Percentiles rank a stretch among this genome's conserved stretches.
Conservation (phyloP, 1,139 yeast species). For the Geotrichum aggregatum region DNA sequence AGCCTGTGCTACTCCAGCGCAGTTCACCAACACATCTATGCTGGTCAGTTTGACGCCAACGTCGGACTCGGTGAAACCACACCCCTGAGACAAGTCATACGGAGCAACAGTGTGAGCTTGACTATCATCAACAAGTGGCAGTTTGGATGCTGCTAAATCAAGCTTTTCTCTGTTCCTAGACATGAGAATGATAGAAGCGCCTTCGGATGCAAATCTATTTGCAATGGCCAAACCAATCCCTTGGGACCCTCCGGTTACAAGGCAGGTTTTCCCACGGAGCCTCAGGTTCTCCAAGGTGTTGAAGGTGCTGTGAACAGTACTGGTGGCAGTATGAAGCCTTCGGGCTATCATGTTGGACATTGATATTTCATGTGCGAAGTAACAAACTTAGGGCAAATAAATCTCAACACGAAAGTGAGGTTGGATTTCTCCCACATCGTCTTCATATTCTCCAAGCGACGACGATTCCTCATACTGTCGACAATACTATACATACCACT, state of each 20-base stretch:
- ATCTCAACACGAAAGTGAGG: background rate
- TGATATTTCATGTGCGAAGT: constrained; percentile 1
- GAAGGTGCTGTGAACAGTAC: background rate
- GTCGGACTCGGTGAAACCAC: constrained; percentile 30
- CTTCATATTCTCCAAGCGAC: too few species aligned
- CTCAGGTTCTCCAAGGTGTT: too few species aligned
- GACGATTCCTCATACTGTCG: too few species aligned
- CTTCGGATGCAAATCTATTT: constrained; percentile 51
- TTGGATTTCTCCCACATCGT: background rate
- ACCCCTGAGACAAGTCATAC: constrained; percentile 48
- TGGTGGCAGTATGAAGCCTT: background rate
- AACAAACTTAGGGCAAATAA: background rate
- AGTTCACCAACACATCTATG: constrained; percentile 57
- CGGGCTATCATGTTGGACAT: background rate
- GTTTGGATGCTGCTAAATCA: constrained; percentile 34
- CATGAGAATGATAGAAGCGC: constrained; percentile 58
- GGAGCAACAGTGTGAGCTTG: constrained; percentile 51
- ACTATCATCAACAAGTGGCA: constrained; percentile 36
- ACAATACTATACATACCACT: too few species aligned
- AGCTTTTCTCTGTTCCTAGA: constrained; percentile 51
- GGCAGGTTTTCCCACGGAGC: constrained; percentile 28
- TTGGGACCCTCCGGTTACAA: constrained; percentile 77
- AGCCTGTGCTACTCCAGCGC: constrained; percentile 77
- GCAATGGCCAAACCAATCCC: constrained; percentile 79
- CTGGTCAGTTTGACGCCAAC: constrained; percentile 23